These are phyloP conservation scores for Boletellus sp. DNA, from an alignment of 768 basidiomycete genomes.

Conservation along the genomic window DNA sequence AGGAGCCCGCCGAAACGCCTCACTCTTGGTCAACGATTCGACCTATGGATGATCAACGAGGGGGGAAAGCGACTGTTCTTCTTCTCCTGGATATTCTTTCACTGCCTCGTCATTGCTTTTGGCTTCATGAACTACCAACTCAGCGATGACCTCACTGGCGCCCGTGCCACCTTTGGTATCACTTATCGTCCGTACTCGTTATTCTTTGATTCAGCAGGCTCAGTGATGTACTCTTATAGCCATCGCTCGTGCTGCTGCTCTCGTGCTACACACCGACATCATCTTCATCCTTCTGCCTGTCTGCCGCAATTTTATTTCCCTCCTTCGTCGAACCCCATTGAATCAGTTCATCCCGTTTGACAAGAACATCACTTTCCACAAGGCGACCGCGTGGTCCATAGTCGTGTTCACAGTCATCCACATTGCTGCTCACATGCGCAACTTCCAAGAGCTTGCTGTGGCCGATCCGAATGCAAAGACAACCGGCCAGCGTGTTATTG, in stretches of 20 bases:
- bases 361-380: constrained; percentile 89
- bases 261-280: constrained; percentile 87
- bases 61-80: constrained; percentile 80
- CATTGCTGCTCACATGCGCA: constrained; percentile 80
- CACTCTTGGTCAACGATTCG: constrained; percentile 45
- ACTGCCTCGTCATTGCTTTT: constrained; percentile 70
- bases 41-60: constrained; percentile 93
- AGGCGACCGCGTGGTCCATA: constrained; percentile 88
- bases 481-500: constrained; percentile 50
- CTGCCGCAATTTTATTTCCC: constrained; percentile 91
- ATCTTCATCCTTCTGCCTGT: constrained; percentile 93
- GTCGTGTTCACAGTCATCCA: constrained; percentile 75
- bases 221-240: constrained; percentile 39
- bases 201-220: neutral
- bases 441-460: constrained; percentile 67
- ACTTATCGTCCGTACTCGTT: constrained; percentile 60
- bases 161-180: constrained; percentile 67
- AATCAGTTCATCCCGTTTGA: constrained; percentile 90
- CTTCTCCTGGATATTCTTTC: constrained; percentile 74
- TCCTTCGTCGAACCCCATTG: constrained; percentile 81
- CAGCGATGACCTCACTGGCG: constrained; percentile 71
- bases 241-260: constrained; percentile 83
- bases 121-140: constrained; percentile 74
- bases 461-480: constrained; percentile 51
- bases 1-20: constrained; percentile 35